Evolutionary conservation across 441 rosid genomes (phyloP).

Genomic region (Melastoma candidum): DNA sequence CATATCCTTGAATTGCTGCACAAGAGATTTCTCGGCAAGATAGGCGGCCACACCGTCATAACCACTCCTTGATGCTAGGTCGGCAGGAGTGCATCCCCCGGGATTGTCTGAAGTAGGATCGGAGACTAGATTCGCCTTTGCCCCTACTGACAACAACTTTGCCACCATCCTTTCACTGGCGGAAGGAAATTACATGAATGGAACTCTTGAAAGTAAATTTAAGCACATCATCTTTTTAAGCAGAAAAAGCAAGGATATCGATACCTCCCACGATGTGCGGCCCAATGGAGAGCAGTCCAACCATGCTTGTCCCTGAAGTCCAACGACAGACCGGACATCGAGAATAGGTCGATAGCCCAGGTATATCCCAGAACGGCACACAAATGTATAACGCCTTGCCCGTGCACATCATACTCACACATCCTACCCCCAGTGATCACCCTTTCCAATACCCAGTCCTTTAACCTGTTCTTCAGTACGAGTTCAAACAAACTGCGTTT

Average conservation of each 20-base stretch:
- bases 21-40: slow-evolving; percentile 78
- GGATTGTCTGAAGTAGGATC: slow-evolving; percentile 73
- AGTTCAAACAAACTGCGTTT: slow-evolving; percentile 64
- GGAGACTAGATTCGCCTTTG: slow-evolving; percentile 78
- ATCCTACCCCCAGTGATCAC: slow-evolving; percentile 52
- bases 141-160: slow-evolving; percentile 82
- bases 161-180: slow-evolving; percentile 97
- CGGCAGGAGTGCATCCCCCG: slow-evolving; percentile 75
- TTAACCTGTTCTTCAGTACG: slow-evolving; percentile 61
- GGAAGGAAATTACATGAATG: slow-evolving; percentile 4
- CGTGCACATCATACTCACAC: slow-evolving; percentile 62
- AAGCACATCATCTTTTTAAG: too few relatives aligned
- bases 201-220: too few relatives aligned
- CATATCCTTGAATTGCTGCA: slow-evolving; percentile 81
- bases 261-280: slow-evolving; percentile 81
- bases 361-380: slow-evolving; percentile 86
- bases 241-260: background rate
- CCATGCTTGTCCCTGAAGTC: slow-evolving; percentile 89
- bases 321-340: slow-evolving; percentile 58
- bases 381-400: slow-evolving; percentile 88
- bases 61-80: slow-evolving; percentile 72
- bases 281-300: slow-evolving; percentile 99
- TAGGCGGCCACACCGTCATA: slow-evolving; percentile 83
- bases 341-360: slow-evolving; percentile 72
- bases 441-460: slow-evolving; percentile 92